These are phyloP conservation scores for Leishmania tropica DNA, from an alignment of 208 protist genomes.

Conservation along the genomic window DNA sequence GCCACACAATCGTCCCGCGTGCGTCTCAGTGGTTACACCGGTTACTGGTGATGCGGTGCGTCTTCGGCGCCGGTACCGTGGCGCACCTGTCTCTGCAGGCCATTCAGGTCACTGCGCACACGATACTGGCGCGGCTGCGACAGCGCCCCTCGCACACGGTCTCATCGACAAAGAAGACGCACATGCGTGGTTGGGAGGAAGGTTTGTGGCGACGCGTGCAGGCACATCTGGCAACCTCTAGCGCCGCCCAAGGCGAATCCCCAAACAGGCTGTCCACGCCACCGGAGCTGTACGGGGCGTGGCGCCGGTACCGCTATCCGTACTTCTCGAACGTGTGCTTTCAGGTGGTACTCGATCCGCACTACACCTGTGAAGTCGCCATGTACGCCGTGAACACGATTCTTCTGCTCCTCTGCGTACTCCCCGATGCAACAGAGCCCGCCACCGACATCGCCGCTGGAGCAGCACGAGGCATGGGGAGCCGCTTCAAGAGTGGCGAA, in stretches of 20 bases:
- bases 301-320: conserved; percentile 34
- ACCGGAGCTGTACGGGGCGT: conserved; percentile 9
- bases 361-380: conserved; percentile 78
- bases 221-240: background rate
- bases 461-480: background rate
- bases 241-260: background rate
- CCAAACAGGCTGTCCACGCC: too few relatives aligned
- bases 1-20: background rate
- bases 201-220: conserved; percentile 18
- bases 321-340: conserved; percentile 30
- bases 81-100: conserved; percentile 54
- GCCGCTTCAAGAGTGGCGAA: background rate
- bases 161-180: background rate
- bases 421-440: conserved; percentile 3
- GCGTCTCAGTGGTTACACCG: conserved; percentile 1
- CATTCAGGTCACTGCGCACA: conserved; percentile 61
- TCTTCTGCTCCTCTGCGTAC: conserved; percentile 24
- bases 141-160: background rate
- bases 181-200: background rate
- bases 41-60: background rate
- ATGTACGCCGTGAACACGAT: conserved; percentile 60
- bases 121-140: conserved; percentile 44
- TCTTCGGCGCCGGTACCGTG: conserved; percentile 9
- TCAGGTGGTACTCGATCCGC: conserved; percentile 61
- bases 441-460: background rate